These are phyloP conservation scores for Aspergillus arachidicola DNA, from an alignment of 2,329 filamentous ascomycete genomes.

Conservation along the genomic window DNA sequence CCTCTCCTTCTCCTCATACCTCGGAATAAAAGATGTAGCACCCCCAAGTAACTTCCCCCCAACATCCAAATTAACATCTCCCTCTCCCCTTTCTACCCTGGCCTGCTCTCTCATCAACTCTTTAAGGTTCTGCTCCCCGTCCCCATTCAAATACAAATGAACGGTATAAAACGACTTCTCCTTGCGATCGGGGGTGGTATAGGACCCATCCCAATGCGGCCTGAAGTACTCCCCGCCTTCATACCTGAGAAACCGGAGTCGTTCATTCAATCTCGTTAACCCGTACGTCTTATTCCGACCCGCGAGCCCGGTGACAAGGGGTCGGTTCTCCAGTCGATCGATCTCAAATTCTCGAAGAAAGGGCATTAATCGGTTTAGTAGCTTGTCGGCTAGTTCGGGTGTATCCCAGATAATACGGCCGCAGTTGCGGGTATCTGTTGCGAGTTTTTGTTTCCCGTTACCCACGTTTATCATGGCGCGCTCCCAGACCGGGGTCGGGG, in stretches of 20 bases:
- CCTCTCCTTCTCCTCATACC: constrained; percentile 33
- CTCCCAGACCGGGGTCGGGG: constrained; percentile 56
- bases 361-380: constrained; percentile 61
- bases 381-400: constrained; percentile 60
- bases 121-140: constrained; percentile 37
- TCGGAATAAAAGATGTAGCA: constrained; percentile 55
- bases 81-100: constrained; percentile 15
- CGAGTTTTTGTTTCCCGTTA: constrained; percentile 59
- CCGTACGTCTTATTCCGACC: constrained; percentile 43
- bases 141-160: constrained; percentile 58
- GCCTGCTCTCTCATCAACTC: constrained; percentile 28
- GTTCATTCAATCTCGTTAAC: constrained; percentile 63
- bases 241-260: constrained; percentile 77
- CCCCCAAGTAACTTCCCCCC: constrained; percentile 51
- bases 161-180: constrained; percentile 58
- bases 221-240: constrained; percentile 72
- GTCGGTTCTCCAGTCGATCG: constrained; percentile 40
- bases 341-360: constrained; percentile 53
- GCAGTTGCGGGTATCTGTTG: constrained; percentile 65
- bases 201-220: constrained; percentile 69
- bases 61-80: constrained; percentile 25
- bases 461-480: constrained; percentile 71
- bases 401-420: constrained; percentile 78
- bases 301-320: constrained; percentile 47
- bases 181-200: constrained; percentile 57